Percentiles rank a stretch among this genome's conserved stretches.
phyloP scores from a whole-genome alignment of 805 yeast species.

The Pichia scutulata region DNA sequence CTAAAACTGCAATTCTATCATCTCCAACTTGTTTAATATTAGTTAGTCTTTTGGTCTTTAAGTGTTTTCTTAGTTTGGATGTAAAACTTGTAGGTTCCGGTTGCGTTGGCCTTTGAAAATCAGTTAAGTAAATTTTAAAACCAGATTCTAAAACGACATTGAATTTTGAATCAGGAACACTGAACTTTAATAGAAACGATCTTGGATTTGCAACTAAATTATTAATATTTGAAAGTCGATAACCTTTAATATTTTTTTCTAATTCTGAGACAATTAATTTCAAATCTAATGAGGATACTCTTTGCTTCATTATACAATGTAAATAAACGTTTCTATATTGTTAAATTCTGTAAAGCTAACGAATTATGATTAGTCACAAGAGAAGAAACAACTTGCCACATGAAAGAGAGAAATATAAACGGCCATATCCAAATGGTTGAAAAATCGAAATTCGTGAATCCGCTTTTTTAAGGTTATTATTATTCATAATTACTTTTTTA shows the following conservation, averaged over 20 bases:
- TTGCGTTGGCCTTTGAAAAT: constrained; percentile 72
- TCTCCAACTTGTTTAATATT: constrained; percentile 64
- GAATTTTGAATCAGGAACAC: constrained; percentile 74
- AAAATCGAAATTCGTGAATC: not conserved
- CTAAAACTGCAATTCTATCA: constrained; percentile 77
- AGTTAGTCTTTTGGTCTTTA: constrained; percentile 72
- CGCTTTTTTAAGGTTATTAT: not conserved
- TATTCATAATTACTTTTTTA: too few relatives aligned
- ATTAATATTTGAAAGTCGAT: constrained; percentile 77
- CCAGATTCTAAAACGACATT: constrained; percentile 81
- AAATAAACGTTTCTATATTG: not conserved
- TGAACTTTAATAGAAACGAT: constrained; percentile 72
- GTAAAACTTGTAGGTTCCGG: constrained; percentile 82
- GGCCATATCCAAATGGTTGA: not conserved
- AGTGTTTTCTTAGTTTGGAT: constrained; percentile 75
- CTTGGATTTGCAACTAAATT: constrained; percentile 65
- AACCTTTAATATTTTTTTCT: constrained; percentile 45
- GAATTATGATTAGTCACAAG: not conserved
- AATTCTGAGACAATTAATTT: constrained; percentile 66
- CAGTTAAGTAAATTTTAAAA: constrained; percentile 68
- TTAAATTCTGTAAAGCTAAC: not conserved
- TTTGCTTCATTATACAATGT: constrained; percentile 46
- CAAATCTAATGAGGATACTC: constrained; percentile 79
- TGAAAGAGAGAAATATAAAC: not conserved
- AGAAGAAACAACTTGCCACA: not conserved